Percentiles rank a stretch among this genome's conserved stretches.
phyloP scores from a whole-genome alignment of 163 green algal species.

The Chlorella variabilis region DNA sequence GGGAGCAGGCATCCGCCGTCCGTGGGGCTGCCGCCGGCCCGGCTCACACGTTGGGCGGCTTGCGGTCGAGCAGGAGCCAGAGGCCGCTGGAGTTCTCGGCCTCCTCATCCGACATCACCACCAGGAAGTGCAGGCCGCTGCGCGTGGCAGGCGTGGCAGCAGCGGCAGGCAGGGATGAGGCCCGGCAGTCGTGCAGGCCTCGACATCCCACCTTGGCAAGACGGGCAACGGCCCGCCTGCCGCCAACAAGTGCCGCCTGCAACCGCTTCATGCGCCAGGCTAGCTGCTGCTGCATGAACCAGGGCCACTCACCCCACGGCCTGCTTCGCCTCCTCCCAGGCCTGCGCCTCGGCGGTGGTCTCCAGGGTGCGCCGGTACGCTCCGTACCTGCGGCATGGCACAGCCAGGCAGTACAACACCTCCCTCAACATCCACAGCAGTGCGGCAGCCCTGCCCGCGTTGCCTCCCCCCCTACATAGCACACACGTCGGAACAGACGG shows the following conservation, averaged over 20 bases:
- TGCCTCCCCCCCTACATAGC: too few species aligned
- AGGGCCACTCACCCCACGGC: conserved; percentile 54
- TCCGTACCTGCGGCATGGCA: conserved; percentile 72
- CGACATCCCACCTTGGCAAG: too few species aligned
- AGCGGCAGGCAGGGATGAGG: background rate
- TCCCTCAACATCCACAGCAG: too few species aligned
- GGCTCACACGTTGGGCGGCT: conserved; percentile 72
- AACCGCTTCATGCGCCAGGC: too few species aligned
- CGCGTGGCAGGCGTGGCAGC: background rate
- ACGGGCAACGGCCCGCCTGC: too few species aligned
- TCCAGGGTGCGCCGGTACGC: conserved; percentile 77
- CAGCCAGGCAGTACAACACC: background rate
- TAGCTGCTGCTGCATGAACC: too few species aligned
- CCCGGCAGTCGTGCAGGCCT: background rate
- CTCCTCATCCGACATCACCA: conserved; percentile 88
- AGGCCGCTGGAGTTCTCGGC: conserved; percentile 83
- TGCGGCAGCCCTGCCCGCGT: too few species aligned
- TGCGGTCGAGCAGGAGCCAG: conserved; percentile 87
- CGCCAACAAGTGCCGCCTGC: too few species aligned
- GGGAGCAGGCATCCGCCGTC: too few species aligned
- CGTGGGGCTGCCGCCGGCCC: too few species aligned
- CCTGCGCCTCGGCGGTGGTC: conserved; percentile 82
- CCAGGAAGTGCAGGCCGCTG: conserved; percentile 93
- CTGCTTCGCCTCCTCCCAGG: conserved; percentile 87
- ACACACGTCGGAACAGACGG: too few species aligned